Evolutionary conservation across 805 yeast genomes (phyloP), one percentile per base, ranked within the genome.

Genomic region (Yamadazyma sp.): DNA sequence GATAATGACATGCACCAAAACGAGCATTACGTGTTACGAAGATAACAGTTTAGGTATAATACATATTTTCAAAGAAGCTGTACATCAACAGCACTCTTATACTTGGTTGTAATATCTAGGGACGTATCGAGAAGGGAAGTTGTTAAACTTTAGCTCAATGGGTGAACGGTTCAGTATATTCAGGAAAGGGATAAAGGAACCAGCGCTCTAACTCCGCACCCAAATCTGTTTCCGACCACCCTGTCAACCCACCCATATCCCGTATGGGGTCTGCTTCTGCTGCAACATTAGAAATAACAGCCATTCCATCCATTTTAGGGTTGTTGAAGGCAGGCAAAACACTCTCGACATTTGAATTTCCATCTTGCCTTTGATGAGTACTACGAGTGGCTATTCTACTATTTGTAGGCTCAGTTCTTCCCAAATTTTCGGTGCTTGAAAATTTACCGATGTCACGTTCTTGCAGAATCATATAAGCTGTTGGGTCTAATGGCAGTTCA

Each of bases 161-260:
- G 2, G 23, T 8, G 21, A 19, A 34, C 25, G 6, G 21, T 9
- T 36, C 42, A 17, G 31, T 37, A 7, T 28, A 15, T 15, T 44
- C 48, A 3, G 41, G 38, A 27, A 44, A 32, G 16, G 48, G 48
- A 22, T 38, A 35, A 13, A 44, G 38, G 20, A 44, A 44, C 48
- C 48, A 44, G 12, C 48, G 19, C 19, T 44, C 48, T n/a, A 44
- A 28, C 20, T 44, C 48, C 6, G 48, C 48, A 1, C 42, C 48
- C 14, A 44, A 26, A 26, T 28, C 32, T 6, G 26, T 20, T 20
- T 38, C 45, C 9, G 44, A 28, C 38, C 38, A 42, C 7, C 20
- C 18, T 10, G 25, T 22, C 3, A 33, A n/a, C 11, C 14, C 20
- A 5, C 28, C 28, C 11, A 32, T 35, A 10, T 32, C 38, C 11